phyloP scores from a whole-genome alignment of 108 stramenopile genomes.

The Pseudonitzschia multiseries region DNA sequence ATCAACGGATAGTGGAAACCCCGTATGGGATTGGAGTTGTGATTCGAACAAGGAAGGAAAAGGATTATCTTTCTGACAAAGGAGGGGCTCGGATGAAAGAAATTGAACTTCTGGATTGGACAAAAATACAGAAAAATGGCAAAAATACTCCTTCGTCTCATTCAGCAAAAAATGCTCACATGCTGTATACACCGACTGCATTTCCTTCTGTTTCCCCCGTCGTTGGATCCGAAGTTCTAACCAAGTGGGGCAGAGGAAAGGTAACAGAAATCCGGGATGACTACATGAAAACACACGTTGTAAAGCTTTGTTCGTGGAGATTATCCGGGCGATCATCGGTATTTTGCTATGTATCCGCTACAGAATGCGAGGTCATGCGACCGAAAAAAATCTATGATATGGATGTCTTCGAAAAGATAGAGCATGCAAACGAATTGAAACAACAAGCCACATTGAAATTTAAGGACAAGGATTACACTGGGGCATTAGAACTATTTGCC shows the following conservation, averaged over 20 bases:
- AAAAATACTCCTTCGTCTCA: neutral
- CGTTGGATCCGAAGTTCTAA: constrained; percentile 68
- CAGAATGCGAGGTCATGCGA: constrained; percentile 52
- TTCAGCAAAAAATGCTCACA: constrained; percentile 16
- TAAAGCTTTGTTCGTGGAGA: constrained; percentile 66
- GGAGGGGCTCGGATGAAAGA: constrained; percentile 39
- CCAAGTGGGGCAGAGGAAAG: constrained; percentile 60
- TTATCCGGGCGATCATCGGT: constrained; percentile 63
- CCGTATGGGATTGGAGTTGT: constrained; percentile 75
- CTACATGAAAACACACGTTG: constrained; percentile 29
- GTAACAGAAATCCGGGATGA: constrained; percentile 34
- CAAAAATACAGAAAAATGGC: constrained; percentile 2
- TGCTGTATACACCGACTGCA: constrained; percentile 53
- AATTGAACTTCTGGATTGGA: constrained; percentile 66
- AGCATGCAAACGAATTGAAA: constrained; percentile 53
- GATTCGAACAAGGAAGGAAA: constrained; percentile 39
- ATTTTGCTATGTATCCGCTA: constrained; percentile 48
- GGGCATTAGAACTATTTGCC: constrained; percentile 57
- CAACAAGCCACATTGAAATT: constrained; percentile 48
- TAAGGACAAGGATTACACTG: constrained; percentile 44
- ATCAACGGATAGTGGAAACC: constrained; percentile 64
- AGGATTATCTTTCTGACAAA: constrained; percentile 9
- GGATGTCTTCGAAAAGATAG: constrained; percentile 62
- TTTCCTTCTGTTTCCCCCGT: constrained; percentile 59
- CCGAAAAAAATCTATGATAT: constrained; percentile 60